Evolutionary conservation across 2,329 filamentous ascomycete genomes (phyloP), one percentile per base, ranked within the genome.

Genomic region (Pseudogymnoascus sp.): DNA sequence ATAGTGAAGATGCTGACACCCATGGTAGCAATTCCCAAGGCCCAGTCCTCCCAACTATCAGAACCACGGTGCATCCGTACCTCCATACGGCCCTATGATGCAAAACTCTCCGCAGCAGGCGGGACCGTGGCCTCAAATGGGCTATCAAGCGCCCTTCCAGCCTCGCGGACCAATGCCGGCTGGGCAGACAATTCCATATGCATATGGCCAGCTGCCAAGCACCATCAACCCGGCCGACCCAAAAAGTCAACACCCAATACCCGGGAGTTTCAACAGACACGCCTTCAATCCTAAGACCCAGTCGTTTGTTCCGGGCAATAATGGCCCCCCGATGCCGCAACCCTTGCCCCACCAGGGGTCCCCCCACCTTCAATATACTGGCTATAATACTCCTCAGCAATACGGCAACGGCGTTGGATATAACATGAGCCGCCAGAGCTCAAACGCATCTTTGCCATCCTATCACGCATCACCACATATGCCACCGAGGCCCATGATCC

Each of bases 251-350:
- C 90, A 96, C 72, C 89, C 90, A 5, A 86, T 95, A 62, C 90
- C 91, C 12, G 90, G 90, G 36, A 94, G 88, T 74, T 95, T 85
- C 72, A 90, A 89, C 71, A 83, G 92, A 63, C 90, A 91, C 69
- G 85, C 88, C 10, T 97, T 97, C 77, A 97, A 97, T 71, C 93
- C 92, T 0, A 92, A 96, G 76, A 97, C 90, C 13, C 90, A 96
- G 71, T 89, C 92, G 0, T 97, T 97, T 74, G 84, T 96, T 25
- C 93, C 93, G 1, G 81, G 80, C 60, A 78, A 83, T 64, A 78
- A 74, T 65, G 76, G 78, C 72, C 74, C 77, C 31, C 76, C 79
- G 3, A 77, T 79, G 66, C 80, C 78, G 40, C 75, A 73, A 55
- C 65, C 70, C 3, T 68, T 72, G 65, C 67, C 71, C 21, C 71